These are phyloP conservation scores for Exidia glandulosa DNA, from an alignment of 768 basidiomycete genomes.

Conservation along the genomic window DNA sequence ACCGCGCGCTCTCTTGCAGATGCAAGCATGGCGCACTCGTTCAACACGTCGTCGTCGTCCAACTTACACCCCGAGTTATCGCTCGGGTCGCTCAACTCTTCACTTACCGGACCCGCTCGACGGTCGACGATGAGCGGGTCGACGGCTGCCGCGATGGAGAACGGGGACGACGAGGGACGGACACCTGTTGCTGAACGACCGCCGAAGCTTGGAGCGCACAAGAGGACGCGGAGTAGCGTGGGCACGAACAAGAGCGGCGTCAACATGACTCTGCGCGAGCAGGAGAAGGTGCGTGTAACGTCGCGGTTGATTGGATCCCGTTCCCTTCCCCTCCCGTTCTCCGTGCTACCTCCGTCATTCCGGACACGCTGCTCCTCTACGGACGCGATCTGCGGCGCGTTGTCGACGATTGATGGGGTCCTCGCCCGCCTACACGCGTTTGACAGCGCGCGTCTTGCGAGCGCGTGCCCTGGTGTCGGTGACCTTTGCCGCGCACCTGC, in stretches of 20 bases:
- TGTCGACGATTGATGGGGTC: no score
- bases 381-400: no score
- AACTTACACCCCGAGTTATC: not conserved
- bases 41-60: not conserved
- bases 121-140: not conserved
- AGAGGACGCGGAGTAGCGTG: not conserved
- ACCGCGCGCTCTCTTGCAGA: not conserved
- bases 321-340: not conserved
- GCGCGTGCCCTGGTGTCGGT: no score
- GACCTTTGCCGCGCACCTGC: no score
- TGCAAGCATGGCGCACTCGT: not conserved
- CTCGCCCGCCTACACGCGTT: no score
- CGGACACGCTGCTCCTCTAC: no score
- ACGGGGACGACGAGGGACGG: not conserved
- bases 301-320: not conserved
- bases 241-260: slow-evolving; percentile 22
- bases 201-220: not conserved
- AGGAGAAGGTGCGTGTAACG: slow-evolving; percentile 68
- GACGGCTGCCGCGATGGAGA: not conserved
- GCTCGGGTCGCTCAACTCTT: not conserved
- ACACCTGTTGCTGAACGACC: not conserved
- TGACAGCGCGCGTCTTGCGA: no score
- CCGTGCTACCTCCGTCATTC: no score
- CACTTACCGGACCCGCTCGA: not conserved
- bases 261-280: slow-evolving; percentile 78